A percentile compares a stretch with the other conserved stretches of the same genome.
phyloP scores from a whole-genome alignment of 1,284 basidiomycete species.

The Cutaneotrichosporon sp. region DNA sequence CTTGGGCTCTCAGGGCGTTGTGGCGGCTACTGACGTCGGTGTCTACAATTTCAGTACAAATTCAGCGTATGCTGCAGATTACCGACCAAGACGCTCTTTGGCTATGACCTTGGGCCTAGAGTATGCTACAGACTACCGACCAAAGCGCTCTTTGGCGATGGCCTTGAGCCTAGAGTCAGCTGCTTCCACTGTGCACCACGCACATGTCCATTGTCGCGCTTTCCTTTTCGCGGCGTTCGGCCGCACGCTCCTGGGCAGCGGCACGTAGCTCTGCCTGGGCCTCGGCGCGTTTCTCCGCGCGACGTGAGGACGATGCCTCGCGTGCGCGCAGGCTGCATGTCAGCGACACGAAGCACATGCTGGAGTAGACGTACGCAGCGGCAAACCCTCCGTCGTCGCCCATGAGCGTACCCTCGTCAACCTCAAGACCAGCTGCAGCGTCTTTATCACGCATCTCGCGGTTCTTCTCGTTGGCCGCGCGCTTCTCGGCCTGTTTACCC shows the following conservation, averaged over 20 bases:
- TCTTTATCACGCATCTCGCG: slow-evolving; percentile 43
- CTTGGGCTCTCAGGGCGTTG: neutral
- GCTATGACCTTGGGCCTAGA: too few relatives aligned
- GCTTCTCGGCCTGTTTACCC: slow-evolving; percentile 43
- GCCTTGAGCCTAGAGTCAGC: slow-evolving; percentile 32
- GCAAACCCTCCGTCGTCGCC: slow-evolving; percentile 40
- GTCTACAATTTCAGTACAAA: too few relatives aligned
- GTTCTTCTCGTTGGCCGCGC: slow-evolving; percentile 43
- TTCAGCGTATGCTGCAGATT: too few relatives aligned
- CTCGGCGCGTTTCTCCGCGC: slow-evolving; percentile 33
- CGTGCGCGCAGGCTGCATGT: slow-evolving; percentile 32
- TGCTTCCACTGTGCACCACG: slow-evolving; percentile 9
- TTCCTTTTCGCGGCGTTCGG: slow-evolving; percentile 41
- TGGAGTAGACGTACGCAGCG: slow-evolving; percentile 39
- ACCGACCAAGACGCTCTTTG: too few relatives aligned
- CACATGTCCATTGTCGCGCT: slow-evolving; percentile 47
- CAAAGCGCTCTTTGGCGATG: slow-evolving; percentile 40
- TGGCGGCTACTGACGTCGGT: too few relatives aligned
- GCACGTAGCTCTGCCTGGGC: slow-evolving; percentile 30
- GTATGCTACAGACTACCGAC: slow-evolving; percentile 6
- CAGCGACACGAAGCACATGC: neutral
- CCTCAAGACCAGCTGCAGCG: slow-evolving; percentile 36
- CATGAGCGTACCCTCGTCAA: slow-evolving; percentile 44
- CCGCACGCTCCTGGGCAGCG: slow-evolving; percentile 37
- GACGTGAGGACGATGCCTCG: slow-evolving; percentile 32